These are phyloP conservation scores for Aciculosporium take DNA, from an alignment of 2,329 filamentous ascomycete species.

Conservation along the genomic window DNA sequence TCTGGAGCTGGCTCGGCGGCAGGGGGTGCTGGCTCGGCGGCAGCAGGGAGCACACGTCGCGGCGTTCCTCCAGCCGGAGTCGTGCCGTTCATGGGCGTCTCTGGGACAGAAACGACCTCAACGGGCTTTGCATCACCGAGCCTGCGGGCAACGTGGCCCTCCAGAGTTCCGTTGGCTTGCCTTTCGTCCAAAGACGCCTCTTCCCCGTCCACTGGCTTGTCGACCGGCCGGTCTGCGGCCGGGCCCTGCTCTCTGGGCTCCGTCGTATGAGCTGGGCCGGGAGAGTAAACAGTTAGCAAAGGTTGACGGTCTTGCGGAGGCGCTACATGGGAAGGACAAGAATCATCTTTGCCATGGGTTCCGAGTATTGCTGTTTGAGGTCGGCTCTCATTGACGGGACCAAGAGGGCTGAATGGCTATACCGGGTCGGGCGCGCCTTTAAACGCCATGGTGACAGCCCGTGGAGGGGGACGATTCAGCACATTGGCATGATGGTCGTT, in stretches of 20 bases:
- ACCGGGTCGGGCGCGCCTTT: background rate
- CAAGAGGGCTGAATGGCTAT: background rate
- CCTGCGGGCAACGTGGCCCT: constrained; percentile 9
- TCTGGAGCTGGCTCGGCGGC: constrained; percentile 10
- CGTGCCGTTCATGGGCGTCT: constrained; percentile 21
- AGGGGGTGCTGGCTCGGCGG: constrained; percentile 11
- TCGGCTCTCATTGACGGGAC: constrained; percentile 1
- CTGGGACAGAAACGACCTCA: constrained; percentile 20
- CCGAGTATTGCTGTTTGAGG: constrained; percentile 12
- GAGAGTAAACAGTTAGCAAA: constrained; percentile 6
- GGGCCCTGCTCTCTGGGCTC: background rate
- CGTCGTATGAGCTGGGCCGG: constrained; percentile 4
- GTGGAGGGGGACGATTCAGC: no score
- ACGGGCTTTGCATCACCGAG: constrained; percentile 18
- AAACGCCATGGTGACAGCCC: background rate
- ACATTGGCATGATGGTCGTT: no score
- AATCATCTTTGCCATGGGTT: constrained; percentile 15
- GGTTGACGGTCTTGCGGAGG: constrained; percentile 12
- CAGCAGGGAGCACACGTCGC: constrained; percentile 20
- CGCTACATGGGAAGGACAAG: constrained; percentile 15
- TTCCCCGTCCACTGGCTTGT: constrained; percentile 8
- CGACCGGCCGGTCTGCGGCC: constrained; percentile 7
- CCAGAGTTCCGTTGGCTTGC: constrained; percentile 7
- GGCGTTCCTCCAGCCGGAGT: constrained; percentile 23
- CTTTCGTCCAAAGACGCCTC: constrained; percentile 5